Conservation (phyloP, 306 rosid genomes). For the Citrullus mucosospermus region DNA sequence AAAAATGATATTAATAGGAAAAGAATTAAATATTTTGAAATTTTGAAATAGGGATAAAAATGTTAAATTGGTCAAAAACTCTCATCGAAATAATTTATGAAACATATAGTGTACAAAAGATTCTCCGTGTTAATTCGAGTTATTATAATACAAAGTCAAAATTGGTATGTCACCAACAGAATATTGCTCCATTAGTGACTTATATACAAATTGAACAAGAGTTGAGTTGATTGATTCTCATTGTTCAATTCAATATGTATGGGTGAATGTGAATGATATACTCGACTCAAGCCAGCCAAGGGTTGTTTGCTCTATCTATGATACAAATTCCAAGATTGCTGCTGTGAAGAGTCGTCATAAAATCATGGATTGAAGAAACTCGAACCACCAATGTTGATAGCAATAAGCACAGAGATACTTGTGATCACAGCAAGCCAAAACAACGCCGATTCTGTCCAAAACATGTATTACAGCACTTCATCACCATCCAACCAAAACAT, state of each 20-base stretch:
- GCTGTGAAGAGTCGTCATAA: neutral
- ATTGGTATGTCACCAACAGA: conserved; percentile 8
- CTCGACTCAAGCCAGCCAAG: neutral
- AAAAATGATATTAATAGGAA: too few species aligned
- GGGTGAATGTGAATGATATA: neutral
- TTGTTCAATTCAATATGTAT: neutral
- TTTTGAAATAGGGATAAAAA: too few species aligned
- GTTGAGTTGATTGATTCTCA: neutral
- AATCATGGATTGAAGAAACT: conserved; percentile 80
- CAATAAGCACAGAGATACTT: conserved; percentile 50
- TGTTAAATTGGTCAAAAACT: too few species aligned
- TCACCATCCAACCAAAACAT: neutral
- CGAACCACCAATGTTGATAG: conserved; percentile 68
- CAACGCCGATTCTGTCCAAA: conserved; percentile 43
- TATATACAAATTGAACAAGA: neutral
- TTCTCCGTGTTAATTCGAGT: too few species aligned
- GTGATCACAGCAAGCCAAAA: conserved; percentile 84
- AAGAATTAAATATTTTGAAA: too few species aligned
- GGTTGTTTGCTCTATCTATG: neutral
- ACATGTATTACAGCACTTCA: neutral
- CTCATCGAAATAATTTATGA: too few species aligned
- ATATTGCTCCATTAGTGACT: neutral
- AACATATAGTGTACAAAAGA: too few species aligned
- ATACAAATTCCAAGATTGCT: neutral
- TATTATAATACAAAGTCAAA: conserved; percentile 5